Evolutionary conservation across 441 rosid genomes (phyloP), one percentile per base, ranked within the genome.

Genomic region (Bocquillonia castaneifolia): DNA sequence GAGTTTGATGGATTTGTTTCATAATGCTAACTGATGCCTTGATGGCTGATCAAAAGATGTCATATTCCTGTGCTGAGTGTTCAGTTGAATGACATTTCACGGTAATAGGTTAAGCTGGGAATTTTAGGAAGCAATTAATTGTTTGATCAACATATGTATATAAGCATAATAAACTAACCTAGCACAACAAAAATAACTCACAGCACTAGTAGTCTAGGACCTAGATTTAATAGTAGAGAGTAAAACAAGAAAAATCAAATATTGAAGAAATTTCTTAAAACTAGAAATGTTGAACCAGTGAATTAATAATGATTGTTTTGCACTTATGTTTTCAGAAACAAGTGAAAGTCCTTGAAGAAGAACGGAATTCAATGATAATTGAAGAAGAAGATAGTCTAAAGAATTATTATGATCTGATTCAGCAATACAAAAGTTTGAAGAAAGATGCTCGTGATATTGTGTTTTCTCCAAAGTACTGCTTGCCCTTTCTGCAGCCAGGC

Each of bases 331-430:
- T 79, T 68, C 88, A 94, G 97, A 90, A 83, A 78, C 88, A 94
- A 88, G 83, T 81, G 56, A 90, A 86, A 75, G 68, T 64, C 37
- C 90, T 92, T 25, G 89, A 87, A 82, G 94, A 85, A 76, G 97
- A 92, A 85, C 90, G 89, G 79, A 84, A 92, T 77, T 90, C 96
- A 26, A 88, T 94, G 78, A 76, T 87, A 67, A 85, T 94, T 65
- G 97, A 94, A 79, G 97, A 92, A 77, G 98, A 94, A 85, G 99
- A 92, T 70, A 85, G 85, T 79, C 84, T 94, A 70, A 88, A 80
- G 77, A 83, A 77, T 65, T 88, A 90, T 76, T 94, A 94, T 77
- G 85, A 87, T 80, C 73, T 94, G 77, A 83, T 90, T 73, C 81
- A 85, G 59, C 97, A 92, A 65, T 79, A 85, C 67, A 87, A 75